Percentiles rank a stretch among this genome's conserved stretches.
Evolutionary conservation across 371 early-diverging fungal species (phyloP).

Genomic region (Zancudomyces culisetae): DNA sequence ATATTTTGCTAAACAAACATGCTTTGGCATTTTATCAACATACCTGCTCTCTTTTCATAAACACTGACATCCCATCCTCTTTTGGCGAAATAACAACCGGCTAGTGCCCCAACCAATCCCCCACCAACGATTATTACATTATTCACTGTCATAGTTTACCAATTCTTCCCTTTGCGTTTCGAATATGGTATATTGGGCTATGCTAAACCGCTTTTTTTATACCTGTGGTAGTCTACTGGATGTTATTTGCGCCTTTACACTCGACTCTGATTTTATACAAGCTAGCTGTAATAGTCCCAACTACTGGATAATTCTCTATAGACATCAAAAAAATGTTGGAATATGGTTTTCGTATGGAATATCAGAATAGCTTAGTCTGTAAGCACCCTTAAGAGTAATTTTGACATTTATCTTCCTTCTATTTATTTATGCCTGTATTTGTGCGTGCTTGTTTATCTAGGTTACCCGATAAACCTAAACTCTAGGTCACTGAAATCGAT

Average conservation of each 20-base stretch:
- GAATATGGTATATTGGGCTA: not conserved
- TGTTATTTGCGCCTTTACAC: not conserved
- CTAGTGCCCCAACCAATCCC: conserved; percentile 80
- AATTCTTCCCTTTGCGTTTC: not conserved
- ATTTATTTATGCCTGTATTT: no score
- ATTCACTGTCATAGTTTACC: not conserved
- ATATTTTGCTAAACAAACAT: no score
- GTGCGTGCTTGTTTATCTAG: no score
- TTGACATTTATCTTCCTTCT: no score
- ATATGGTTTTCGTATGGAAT: no score
- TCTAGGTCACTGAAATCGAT: no score
- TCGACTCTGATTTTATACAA: not conserved
- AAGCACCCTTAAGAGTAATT: no score
- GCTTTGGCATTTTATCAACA: no score
- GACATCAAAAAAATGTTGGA: not conserved
- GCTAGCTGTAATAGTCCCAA: not conserved
- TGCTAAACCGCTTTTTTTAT: not conserved
- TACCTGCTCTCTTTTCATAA: conserved; percentile 75
- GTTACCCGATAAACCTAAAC: no score
- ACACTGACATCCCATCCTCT: conserved; percentile 76
- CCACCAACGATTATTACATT: conserved; percentile 57
- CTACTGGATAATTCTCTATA: not conserved
- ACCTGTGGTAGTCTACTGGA: not conserved
- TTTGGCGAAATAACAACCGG: conserved; percentile 78
- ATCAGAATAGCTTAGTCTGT: no score